phyloP scores from a whole-genome alignment of 345 rosid species.

The Euphorbia peplus region DNA sequence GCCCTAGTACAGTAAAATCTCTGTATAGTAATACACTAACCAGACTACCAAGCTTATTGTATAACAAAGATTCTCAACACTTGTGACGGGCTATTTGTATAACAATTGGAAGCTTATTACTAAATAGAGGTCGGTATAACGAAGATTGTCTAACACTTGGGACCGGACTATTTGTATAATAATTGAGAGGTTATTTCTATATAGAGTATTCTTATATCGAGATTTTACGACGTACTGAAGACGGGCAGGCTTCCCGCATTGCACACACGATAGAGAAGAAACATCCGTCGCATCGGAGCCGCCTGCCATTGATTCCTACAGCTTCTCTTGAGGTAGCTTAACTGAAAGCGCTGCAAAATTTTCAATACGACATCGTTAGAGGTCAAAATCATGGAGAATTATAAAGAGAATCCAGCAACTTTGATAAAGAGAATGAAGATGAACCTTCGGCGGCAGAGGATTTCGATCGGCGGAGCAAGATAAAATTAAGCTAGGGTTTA shows the following conservation, averaged over 20 bases:
- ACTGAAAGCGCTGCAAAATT: neutral
- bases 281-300: constrained; percentile 41
- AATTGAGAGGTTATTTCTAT: too few relatives aligned
- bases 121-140: too few relatives aligned
- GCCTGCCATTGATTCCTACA: constrained; percentile 39
- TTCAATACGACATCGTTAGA: neutral
- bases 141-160: too few relatives aligned
- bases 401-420: neutral
- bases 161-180: too few relatives aligned
- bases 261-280: constrained; percentile 39
- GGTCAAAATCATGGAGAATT: neutral
- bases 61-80: too few relatives aligned
- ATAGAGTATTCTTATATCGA: too few relatives aligned
- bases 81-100: too few relatives aligned
- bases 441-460: neutral
- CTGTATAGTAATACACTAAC: too few relatives aligned
- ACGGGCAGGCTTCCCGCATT: constrained; percentile 53
- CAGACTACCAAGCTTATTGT: too few relatives aligned
- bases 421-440: neutral
- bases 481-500: constrained; percentile 6
- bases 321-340: neutral
- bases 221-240: constrained; percentile 68
- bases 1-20: too few relatives aligned
- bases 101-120: too few relatives aligned
- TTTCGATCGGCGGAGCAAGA: neutral